These are phyloP conservation scores for Haplosporangium gracile DNA, from an alignment of 192 early-diverging fungal genomes.

Conservation along the genomic window DNA sequence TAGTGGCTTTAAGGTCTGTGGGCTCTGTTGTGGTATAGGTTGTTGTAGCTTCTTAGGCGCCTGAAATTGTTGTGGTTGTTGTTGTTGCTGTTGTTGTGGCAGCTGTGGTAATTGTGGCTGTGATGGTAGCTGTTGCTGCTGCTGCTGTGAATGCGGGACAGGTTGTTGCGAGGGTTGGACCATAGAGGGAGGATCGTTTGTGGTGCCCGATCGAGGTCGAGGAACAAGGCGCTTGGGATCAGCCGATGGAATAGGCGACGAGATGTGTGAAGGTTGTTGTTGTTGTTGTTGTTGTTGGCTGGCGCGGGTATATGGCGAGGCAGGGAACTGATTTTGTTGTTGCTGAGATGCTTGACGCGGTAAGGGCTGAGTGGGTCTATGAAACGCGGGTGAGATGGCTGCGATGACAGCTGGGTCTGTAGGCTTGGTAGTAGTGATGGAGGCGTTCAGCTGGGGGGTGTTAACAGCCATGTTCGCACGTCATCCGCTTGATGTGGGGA, in stretches of 20 bases:
- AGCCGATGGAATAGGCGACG: slow-evolving; percentile 8
- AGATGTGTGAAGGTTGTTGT: slow-evolving; percentile 13
- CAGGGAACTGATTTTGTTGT: neutral
- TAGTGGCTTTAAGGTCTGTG: slow-evolving; percentile 6
- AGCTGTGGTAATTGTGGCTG: neutral
- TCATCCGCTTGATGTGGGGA: neutral
- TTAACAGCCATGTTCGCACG: neutral
- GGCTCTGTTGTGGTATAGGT: neutral
- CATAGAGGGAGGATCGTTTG: neutral
- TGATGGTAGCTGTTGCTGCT: slow-evolving; percentile 12
- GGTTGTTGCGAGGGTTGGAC: neutral
- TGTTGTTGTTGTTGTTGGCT: slow-evolving; percentile 5
- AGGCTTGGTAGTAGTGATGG: neutral
- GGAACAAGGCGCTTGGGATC: neutral
- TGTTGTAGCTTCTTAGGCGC: neutral
- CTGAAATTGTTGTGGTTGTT: slow-evolving; percentile 10
- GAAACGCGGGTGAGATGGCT: slow-evolving; percentile 18
- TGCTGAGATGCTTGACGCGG: slow-evolving; percentile 20
- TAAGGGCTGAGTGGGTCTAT: slow-evolving; percentile 1
- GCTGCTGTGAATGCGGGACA: neutral
- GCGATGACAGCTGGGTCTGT: slow-evolving; percentile 15
- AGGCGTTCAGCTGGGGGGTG: neutral
- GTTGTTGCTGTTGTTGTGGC: neutral
- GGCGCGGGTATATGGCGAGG: slow-evolving; percentile 32
- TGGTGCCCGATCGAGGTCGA: neutral